Base-by-base conservation (phyloP, 208 protist species). In the Trypanosoma vivax region DNA sequence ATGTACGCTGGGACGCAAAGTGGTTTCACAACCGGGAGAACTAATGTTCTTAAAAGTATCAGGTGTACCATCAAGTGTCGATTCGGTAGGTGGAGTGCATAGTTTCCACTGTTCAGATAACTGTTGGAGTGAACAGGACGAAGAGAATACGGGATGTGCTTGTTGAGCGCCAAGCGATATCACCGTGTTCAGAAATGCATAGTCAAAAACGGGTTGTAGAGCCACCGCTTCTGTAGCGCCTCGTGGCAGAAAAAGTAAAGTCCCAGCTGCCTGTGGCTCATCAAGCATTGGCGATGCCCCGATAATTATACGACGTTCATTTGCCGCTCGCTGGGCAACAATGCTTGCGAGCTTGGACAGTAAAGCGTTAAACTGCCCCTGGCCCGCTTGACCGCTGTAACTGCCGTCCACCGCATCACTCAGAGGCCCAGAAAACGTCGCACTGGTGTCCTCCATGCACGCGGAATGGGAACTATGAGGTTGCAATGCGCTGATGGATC, bases 221-320 rank as follows among this genome's bases (percentile, higher is more conserved):
- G 58, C 28, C 9, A 56, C 19, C 24, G 58, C 58, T 34, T 65
- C 58, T 31, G 49, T 37, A 31, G 21, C 39, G 0, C 50, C 58
- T 23, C 40, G 48, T 1, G 58, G 58, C n/a, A 65, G 50, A 50
- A 50, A 65, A 9, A 65, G 49, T 9, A 65, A 47, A 23, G 58
- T 57, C 40, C 58, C 58, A n/a, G 49, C 18, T 2, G 39, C 11
- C 31, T 16, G 11, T 21, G 40, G 49, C 7, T 57, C 58, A 16
- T 65, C 58, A 30, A 65, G 38, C n/a, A 49, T 16, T 18, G 58
- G 47, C 5, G 58, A 65, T 9, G 49, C n/a, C 13, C 16, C 29
- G 23, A 65, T 42, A 1, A 41, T 50, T 23, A 65, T 37, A 31
- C 1, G 50, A 13, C 49, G 58, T 14, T 13, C n/a, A 18, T 19